Evolutionary conservation across 75 land plant species (phyloP).

Genomic region (Chamaecyparis obtusa): DNA sequence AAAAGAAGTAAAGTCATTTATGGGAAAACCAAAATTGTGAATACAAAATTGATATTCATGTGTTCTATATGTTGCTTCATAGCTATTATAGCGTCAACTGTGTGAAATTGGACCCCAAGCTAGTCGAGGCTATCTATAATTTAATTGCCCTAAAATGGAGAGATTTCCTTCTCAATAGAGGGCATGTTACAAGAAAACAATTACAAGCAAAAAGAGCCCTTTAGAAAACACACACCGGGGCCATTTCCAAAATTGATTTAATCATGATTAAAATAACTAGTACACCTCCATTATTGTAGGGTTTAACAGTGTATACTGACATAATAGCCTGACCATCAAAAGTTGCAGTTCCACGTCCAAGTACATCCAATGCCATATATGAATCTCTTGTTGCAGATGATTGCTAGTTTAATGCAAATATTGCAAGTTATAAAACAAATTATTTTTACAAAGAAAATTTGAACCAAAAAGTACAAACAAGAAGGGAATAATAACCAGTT

Average conservation of each 20-base stretch:
- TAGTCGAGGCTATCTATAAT: no score
- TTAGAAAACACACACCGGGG: background rate
- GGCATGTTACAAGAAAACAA: background rate
- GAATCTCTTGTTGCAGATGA: constrained; percentile 78
- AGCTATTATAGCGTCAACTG: background rate
- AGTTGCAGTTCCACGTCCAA: constrained; percentile 96
- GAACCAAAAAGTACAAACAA: background rate
- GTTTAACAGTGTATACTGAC: constrained; percentile 31
- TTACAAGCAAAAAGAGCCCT: background rate
- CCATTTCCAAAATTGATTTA: background rate
- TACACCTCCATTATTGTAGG: background rate
- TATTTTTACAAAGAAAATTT: background rate
- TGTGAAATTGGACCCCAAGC: no score
- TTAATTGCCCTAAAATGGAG: no score
- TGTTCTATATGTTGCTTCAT: background rate
- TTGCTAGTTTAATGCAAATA: constrained; percentile 33
- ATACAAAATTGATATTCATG: no score
- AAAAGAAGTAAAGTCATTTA: background rate
- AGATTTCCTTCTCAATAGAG: constrained; percentile 17
- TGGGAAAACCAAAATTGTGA: background rate
- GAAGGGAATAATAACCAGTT: background rate
- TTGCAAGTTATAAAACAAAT: background rate
- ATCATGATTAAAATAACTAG: background rate
- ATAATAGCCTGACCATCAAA: constrained; percentile 99
- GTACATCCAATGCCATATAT: constrained; percentile 89